Evolutionary conservation across 164 flowering plant genomes (phyloP), one percentile per base, ranked within the genome.

Genomic region (Nelumbo lutea): DNA sequence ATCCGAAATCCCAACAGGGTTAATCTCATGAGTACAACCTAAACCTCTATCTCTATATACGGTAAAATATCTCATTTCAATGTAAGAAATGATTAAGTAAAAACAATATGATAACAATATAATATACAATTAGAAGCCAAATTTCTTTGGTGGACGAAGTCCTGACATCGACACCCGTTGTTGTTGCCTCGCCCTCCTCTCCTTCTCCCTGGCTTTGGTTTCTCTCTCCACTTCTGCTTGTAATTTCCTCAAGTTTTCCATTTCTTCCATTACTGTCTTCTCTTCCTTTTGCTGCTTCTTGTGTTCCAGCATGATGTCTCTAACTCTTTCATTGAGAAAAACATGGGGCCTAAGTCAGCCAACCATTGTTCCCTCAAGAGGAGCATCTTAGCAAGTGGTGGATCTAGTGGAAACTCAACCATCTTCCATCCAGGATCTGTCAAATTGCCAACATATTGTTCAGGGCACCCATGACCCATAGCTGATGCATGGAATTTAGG

Each of bases 391-490:
- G 27, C 27, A 27, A 27, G 27, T 27, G 27, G 27, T 27, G 27
- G 27, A 27, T 27, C n/a, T 27, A 27, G 27, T 27, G 27, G 27
- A 0, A 27, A 27, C 27, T 27, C 27, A 27, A 88, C 97, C 98
- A 93, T 91, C 78, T 91, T 90, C 93, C 96, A 84, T 0, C 98
- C 98, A 42, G 88, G 78, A 15, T 87, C 88, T 2, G 96, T 94
- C 38, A 91, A 78, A 45, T 80, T 68, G 27, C 97, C 97, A 13
- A 85, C 87, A 27, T 27, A 76, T 90, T 87, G 76, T 79, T 83
- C 15, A 94, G 82, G 46, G 98, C 98, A 46, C 98, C 95, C 79
- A 94, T 78, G 11, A 87, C 91, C 95, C 96, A 94, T 68, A 94
- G 69, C 80, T 91, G 96, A 72, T 94, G 87, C 97, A 91, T 91